A percentile compares a stretch with the other conserved stretches of the same genome.
These are phyloP conservation scores for Guillardia theta DNA, from an alignment of 78 protist species.

Conservation along the genomic window DNA sequence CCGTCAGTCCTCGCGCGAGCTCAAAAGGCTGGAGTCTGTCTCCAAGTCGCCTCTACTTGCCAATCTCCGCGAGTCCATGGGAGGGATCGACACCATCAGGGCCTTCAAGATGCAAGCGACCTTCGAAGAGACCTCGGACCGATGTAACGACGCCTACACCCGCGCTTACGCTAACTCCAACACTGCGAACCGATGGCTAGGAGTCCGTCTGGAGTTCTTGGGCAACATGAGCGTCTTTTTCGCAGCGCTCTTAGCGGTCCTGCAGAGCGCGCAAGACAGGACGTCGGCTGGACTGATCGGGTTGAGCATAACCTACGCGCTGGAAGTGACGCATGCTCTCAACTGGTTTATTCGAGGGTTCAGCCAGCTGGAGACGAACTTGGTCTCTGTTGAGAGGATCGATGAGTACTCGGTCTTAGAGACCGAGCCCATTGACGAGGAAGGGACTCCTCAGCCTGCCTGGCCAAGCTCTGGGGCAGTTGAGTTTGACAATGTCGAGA, in stretches of 20 bases:
- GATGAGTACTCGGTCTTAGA: neutral
- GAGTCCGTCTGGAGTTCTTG: neutral
- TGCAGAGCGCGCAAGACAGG: neutral
- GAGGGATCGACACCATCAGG: slow-evolving; percentile 88
- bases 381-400: neutral
- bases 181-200: slow-evolving; percentile 39
- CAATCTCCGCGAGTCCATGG: slow-evolving; percentile 75
- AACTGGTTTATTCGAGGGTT: neutral
- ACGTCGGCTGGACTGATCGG: neutral
- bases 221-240: neutral
- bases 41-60: slow-evolving; percentile 26
- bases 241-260: neutral
- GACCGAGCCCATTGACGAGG: neutral
- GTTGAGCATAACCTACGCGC: neutral
- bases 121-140: neutral
- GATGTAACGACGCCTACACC: slow-evolving; percentile 43
- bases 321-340: neutral
- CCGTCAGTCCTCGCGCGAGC: slow-evolving; percentile 68
- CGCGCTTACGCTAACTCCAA: slow-evolving; percentile 45
- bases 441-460: neutral
- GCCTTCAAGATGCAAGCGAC: slow-evolving; percentile 55
- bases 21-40: slow-evolving; percentile 56
- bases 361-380: neutral
- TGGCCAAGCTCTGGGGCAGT: slow-evolving; percentile 47
- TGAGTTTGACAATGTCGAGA: slow-evolving; percentile 45